Conservation (phyloP, 2,329 filamentous ascomycete species). For the Hypomyces rosellus region DNA sequence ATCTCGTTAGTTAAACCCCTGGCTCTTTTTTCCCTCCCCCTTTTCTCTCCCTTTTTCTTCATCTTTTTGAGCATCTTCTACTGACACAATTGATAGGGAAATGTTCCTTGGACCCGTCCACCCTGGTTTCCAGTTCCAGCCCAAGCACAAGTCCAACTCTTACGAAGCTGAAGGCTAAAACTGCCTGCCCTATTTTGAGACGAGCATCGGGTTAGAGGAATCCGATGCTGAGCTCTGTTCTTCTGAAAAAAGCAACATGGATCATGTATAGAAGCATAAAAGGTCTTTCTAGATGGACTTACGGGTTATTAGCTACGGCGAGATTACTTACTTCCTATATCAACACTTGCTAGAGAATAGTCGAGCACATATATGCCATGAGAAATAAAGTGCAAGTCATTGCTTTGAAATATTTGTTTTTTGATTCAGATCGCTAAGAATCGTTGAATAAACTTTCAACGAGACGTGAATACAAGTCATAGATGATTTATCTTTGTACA, state of each 20-base stretch:
- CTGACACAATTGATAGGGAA: constrained; percentile 53
- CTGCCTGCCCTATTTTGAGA: not conserved
- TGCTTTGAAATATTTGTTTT: too few species aligned
- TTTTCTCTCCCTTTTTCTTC: not conserved
- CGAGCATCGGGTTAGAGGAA: not conserved
- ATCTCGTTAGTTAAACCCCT: constrained; percentile 68
- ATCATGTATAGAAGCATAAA: too few species aligned
- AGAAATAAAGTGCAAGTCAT: too few species aligned
- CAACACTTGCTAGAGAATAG: too few species aligned
- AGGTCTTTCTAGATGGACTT: too few species aligned
- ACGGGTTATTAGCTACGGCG: too few species aligned
- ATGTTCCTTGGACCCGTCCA: constrained; percentile 95
- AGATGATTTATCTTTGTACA: not conserved
- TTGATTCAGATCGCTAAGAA: too few species aligned
- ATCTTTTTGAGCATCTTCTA: not conserved
- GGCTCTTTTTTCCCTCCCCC: too few species aligned
- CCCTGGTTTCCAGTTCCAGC: constrained; percentile 86
- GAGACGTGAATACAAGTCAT: not conserved
- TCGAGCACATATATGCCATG: too few species aligned
- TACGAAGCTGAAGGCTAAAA: constrained; percentile 69
- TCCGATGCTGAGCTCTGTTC: too few species aligned
- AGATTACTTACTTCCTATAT: too few species aligned
- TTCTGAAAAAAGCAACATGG: too few species aligned
- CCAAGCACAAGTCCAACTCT: constrained; percentile 93
- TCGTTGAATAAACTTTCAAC: not conserved